Conservation (phyloP, 2,329 filamentous ascomycete species). For the Penicillium paneum region DNA sequence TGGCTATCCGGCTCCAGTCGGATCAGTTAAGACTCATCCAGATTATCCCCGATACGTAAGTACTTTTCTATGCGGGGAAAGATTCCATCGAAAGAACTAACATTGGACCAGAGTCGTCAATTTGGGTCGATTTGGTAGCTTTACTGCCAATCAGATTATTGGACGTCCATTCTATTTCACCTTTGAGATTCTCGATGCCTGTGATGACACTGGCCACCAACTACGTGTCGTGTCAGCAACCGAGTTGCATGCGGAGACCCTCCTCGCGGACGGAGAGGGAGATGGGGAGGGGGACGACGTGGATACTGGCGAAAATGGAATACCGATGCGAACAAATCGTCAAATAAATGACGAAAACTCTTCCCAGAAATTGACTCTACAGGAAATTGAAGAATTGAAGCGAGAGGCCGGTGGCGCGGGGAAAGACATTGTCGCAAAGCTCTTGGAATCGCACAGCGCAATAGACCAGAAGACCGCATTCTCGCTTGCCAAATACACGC, state of each 20-base stretch:
- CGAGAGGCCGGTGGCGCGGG: conserved; percentile 72
- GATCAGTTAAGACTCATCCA: conserved; percentile 57
- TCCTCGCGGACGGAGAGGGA: conserved; percentile 52
- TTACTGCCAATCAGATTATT: conserved; percentile 83
- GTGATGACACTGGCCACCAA: conserved; percentile 59
- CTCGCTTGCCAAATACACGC: conserved; percentile 90
- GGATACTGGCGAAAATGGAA: conserved; percentile 35
- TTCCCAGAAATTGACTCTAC: conserved; percentile 71
- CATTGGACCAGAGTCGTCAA: conserved; percentile 66
- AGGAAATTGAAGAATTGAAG: conserved; percentile 70
- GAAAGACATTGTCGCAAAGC: conserved; percentile 86
- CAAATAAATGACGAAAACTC: conserved; percentile 61
- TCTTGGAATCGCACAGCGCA: conserved; percentile 82
- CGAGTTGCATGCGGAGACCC: conserved; percentile 76
- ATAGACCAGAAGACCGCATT: conserved; percentile 94
- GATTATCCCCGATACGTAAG: conserved; percentile 63
- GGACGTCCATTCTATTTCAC: conserved; percentile 89
- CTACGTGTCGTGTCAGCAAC: conserved; percentile 75
- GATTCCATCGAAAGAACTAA: conserved; percentile 13
- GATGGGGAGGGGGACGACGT: conserved; percentile 38
- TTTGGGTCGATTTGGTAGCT: conserved; percentile 87
- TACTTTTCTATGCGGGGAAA: conserved; percentile 26
- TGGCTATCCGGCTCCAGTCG: conserved; percentile 48
- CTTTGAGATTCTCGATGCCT: conserved; percentile 78
- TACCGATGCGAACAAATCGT: conserved; percentile 60